These are phyloP conservation scores for Trametes cinnabarina DNA, from an alignment of 768 basidiomycete species.

Conservation along the genomic window DNA sequence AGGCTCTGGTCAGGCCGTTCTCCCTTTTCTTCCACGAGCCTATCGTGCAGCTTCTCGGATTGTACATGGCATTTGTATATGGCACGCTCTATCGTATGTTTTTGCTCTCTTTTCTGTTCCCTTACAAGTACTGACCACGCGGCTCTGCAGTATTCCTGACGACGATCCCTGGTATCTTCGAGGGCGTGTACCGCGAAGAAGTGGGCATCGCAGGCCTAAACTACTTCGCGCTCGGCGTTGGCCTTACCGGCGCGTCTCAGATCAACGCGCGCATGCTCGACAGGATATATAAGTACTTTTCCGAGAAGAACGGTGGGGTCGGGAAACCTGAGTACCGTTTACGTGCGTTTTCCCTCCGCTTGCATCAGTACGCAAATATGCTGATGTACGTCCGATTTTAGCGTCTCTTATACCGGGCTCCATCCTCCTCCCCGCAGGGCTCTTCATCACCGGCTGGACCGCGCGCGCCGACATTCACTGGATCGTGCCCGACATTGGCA, in stretches of 20 bases:
- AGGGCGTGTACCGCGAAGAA: conserved; percentile 46
- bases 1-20: conserved; percentile 64
- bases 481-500: conserved; percentile 70
- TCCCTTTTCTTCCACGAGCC: conserved; percentile 54
- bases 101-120: neutral
- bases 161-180: conserved; percentile 57
- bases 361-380: neutral
- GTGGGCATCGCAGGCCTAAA: conserved; percentile 61
- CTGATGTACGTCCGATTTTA: conserved; percentile 21
- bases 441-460: conserved; percentile 71
- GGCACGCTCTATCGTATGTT: conserved; percentile 55
- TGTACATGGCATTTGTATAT: conserved; percentile 70
- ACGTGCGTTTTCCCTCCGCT: conserved; percentile 32
- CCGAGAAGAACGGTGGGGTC: conserved; percentile 48
- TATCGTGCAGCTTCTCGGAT: conserved; percentile 60
- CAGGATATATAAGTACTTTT: conserved; percentile 48
- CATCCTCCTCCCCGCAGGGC: conserved; percentile 59
- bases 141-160: conserved; percentile 54
- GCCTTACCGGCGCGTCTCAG: conserved; percentile 49
- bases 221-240: conserved; percentile 69
- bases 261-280: conserved; percentile 58
- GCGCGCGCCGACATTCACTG: conserved; percentile 58
- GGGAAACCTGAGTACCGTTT: conserved; percentile 55
- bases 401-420: conserved; percentile 61
- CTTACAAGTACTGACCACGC: neutral